Evolutionary conservation across 257 asterid species (phyloP).

Genomic region (Cordia subcordata): DNA sequence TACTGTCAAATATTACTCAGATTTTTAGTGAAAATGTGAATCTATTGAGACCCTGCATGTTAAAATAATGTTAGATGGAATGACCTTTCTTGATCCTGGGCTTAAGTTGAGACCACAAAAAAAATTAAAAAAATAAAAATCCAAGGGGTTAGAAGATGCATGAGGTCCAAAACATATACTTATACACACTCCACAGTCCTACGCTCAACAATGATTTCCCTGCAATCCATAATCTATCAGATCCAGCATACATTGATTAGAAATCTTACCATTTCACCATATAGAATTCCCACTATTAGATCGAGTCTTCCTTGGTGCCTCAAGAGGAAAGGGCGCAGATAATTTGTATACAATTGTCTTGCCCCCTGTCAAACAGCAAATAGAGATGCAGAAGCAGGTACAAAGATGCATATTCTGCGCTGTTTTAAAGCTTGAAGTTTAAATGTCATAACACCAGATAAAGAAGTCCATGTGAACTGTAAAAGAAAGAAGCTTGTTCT

Average conservation of each 20-base stretch:
- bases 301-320: slow-evolving; percentile 69
- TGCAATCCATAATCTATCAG: neutral
- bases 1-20: too few relatives aligned
- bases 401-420: neutral
- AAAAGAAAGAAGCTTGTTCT: neutral
- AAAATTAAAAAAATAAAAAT: too few relatives aligned
- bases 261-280: slow-evolving; percentile 65
- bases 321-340: slow-evolving; percentile 69
- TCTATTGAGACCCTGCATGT: too few relatives aligned
- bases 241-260: neutral
- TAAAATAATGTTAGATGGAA: too few relatives aligned
- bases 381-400: slow-evolving; percentile 6
- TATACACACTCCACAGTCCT: neutral
- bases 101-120: too few relatives aligned
- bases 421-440: neutral
- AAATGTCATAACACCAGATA: slow-evolving; percentile 1
- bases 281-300: slow-evolving; percentile 41
- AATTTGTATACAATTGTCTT: slow-evolving; percentile 52
- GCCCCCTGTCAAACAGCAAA: slow-evolving; percentile 64
- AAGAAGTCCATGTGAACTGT: neutral
- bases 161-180: too few relatives aligned
- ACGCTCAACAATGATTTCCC: neutral
- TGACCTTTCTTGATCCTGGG: too few relatives aligned
- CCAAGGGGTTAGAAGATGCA: too few relatives aligned
- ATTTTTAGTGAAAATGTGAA: too few relatives aligned